Percentiles rank a stretch among this genome's conserved stretches.
Conservation (phyloP, 345 rosid species). For the Excoecaria cochinchinensis region DNA sequence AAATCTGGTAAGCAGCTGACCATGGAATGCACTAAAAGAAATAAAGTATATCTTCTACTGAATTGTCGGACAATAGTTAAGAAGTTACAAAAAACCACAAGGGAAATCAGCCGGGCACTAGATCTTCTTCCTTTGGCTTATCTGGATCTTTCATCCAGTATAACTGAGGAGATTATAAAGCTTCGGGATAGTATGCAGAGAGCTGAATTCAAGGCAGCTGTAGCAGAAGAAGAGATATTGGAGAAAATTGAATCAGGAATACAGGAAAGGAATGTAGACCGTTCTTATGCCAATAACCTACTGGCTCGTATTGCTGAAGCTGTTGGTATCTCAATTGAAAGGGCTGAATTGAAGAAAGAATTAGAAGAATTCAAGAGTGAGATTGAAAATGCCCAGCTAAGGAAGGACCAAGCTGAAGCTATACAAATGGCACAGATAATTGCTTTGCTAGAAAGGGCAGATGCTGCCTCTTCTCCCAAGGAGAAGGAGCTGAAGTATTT, state of each 20-base stretch:
- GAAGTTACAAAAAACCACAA: conserved; percentile 35
- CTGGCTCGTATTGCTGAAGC: conserved; percentile 56
- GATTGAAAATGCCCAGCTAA: conserved; percentile 54
- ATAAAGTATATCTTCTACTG: conserved; percentile 61
- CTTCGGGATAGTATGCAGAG: conserved; percentile 48
- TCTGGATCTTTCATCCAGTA: conserved; percentile 46
- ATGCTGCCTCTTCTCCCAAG: conserved; percentile 53
- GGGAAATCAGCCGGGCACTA: conserved; percentile 54
- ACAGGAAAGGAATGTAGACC: conserved; percentile 58
- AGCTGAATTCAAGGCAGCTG: conserved; percentile 56
- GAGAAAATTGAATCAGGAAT: conserved; percentile 64
- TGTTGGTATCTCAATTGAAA: conserved; percentile 56
- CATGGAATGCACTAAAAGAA: conserved; percentile 48
- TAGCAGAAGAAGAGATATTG: conserved; percentile 62
- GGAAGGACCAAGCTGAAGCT: conserved; percentile 66
- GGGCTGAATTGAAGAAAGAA: conserved; percentile 47
- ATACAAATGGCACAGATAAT: conserved; percentile 78
- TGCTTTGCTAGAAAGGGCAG: conserved; percentile 66
- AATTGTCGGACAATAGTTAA: conserved; percentile 48
- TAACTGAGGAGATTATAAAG: conserved; percentile 40
- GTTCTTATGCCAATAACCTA: conserved; percentile 58
- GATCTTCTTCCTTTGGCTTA: conserved; percentile 58
- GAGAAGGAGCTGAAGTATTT: conserved; percentile 60
- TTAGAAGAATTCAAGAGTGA: conserved; percentile 63
- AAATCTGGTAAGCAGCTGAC: conserved; percentile 49